Base-by-base conservation (phyloP, 176 grass and related monocot genomes). In the Tillandsia fasciculata region DNA sequence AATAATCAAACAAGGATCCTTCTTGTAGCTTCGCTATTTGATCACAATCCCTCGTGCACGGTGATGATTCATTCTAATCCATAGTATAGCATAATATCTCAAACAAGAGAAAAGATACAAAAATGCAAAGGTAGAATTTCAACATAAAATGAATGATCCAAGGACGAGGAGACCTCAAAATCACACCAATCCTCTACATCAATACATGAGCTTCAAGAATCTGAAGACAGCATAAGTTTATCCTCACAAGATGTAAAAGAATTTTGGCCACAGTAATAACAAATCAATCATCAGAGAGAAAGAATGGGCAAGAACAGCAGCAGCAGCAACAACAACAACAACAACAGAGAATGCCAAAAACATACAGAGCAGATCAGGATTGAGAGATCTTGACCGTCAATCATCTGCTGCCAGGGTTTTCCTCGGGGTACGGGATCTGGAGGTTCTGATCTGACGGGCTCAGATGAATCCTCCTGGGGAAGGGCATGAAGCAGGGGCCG, bases 401-500 rank as follows among this genome's bases (percentile, higher is more conserved):
- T 59, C 48, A 52, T 83, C 29, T 67, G 2, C 14, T 53, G 57
- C 54, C 66, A 75, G 67, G 81, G 49, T 10, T 84, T 78, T 2
- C 49, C 52, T 42, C 72, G 50, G 29, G 10, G 57, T 24, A 11
- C 52, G 78, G 58, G 70, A 73, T 9, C 70, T 64, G 27, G 10
- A 56, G 54, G 70, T 87, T 95, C 78, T 90, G 79, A 72, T 86
- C 86, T 2, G 83, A 87, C 24, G 90, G 78, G 72, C 74, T 82
- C 13, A 71, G 73, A 74, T 83, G 84, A 65, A 96, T 86, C 77
- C 77, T 87, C 67, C 88, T 83, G 10, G 88, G 83, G 52, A 91
- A 81, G 17, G 82, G 80, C 74, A 83, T 53, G 51, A 89, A 2
- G 57, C 85, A 91, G 27, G 92, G 88, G 3, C 92, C 88, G 70